A percentile compares a stretch with the other conserved stretches of the same genome.
These are phyloP conservation scores for Scheffersomyces illinoinensis DNA, from an alignment of 1,139 yeast genomes.

Conservation along the genomic window DNA sequence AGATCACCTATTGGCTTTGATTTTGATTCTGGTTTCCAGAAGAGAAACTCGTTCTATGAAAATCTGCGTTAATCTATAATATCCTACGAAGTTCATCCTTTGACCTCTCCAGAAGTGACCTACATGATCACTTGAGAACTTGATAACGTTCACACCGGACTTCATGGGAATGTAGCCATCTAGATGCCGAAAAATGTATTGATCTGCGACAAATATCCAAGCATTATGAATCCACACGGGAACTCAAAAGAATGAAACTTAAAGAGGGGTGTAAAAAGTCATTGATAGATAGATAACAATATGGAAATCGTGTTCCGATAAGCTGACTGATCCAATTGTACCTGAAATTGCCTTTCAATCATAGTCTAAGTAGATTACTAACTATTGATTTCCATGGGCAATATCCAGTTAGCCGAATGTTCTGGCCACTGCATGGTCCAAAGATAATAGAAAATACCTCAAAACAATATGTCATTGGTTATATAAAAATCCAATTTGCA, in stretches of 20 bases:
- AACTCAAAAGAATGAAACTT: background rate
- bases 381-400: background rate
- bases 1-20: too few relatives aligned
- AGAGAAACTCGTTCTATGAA: too few relatives aligned
- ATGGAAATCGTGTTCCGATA: background rate
- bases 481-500: background rate
- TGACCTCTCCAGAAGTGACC: too few relatives aligned
- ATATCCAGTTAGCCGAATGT: background rate
- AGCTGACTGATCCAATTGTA: background rate
- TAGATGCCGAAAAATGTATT: too few relatives aligned
- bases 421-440: background rate
- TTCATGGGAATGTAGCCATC: too few relatives aligned
- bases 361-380: background rate
- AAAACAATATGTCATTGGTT: background rate
- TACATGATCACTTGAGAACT: too few relatives aligned
- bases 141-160: too few relatives aligned
- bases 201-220: background rate
- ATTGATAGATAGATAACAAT: too few relatives aligned
- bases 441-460: background rate
- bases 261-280: background rate
- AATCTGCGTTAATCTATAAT: too few relatives aligned
- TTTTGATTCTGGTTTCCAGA: too few relatives aligned
- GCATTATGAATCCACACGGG: background rate
- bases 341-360: background rate
- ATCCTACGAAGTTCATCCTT: too few relatives aligned